phyloP scores from a whole-genome alignment of 2,329 filamentous ascomycete species.

The Ascochyta viciae-villosae region DNA sequence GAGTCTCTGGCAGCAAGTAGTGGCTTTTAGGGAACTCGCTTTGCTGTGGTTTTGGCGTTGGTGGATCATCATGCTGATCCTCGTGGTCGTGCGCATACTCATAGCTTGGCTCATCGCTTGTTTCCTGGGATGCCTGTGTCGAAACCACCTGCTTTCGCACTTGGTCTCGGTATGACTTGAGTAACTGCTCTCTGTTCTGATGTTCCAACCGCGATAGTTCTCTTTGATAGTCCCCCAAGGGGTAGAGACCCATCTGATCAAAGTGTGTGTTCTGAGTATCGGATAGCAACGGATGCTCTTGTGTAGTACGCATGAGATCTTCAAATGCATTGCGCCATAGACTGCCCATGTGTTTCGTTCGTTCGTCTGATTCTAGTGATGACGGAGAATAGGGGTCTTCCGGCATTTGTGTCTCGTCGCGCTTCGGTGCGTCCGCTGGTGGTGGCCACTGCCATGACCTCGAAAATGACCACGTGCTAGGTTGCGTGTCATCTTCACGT shows the following conservation, averaged over 20 bases:
- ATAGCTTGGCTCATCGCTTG: conserved; percentile 41
- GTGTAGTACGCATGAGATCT: conserved; percentile 59
- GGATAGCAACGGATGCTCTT: conserved; percentile 13
- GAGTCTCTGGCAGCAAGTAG: background rate
- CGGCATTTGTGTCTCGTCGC: conserved; percentile 3
- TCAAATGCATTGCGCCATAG: conserved; percentile 66
- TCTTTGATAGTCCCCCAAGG: conserved; percentile 8
- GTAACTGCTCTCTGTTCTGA: background rate
- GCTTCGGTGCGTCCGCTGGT: conserved; percentile 17
- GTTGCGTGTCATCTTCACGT: background rate
- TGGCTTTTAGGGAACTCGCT: conserved; percentile 6
- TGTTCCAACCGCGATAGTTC: conserved; percentile 11
- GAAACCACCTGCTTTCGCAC: background rate
- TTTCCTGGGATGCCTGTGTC: background rate
- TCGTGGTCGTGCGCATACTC: conserved; percentile 44
- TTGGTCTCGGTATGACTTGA: background rate
- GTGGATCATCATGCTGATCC: conserved; percentile 45
- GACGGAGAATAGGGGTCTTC: conserved; percentile 59
- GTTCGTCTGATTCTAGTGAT: conserved; percentile 57
- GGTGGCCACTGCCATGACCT: conserved; percentile 33
- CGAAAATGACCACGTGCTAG: conserved; percentile 18
- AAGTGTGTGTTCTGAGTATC: conserved; percentile 16
- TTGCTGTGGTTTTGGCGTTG: conserved; percentile 33
- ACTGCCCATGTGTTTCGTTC: conserved; percentile 45
- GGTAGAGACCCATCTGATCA: conserved; percentile 20